These are phyloP conservation scores for Phytophthora citrophthora DNA, from an alignment of 352 stramenopile genomes.

Conservation along the genomic window DNA sequence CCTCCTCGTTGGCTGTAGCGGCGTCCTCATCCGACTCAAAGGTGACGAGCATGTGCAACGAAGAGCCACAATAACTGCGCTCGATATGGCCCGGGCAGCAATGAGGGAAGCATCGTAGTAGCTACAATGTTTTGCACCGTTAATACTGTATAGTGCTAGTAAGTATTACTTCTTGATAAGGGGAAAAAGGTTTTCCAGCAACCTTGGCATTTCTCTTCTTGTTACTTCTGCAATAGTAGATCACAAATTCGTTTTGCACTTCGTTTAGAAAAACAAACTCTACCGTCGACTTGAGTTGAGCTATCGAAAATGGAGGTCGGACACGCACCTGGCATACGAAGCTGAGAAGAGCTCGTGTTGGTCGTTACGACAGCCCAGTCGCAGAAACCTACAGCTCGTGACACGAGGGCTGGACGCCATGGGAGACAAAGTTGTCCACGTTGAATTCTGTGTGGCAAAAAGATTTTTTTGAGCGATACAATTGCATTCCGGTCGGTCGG, in stretches of 20 bases:
- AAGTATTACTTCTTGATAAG: neutral
- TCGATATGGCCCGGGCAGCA: constrained; percentile 40
- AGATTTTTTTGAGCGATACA: too few species aligned
- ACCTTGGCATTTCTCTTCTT: constrained; percentile 28
- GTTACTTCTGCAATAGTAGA: constrained; percentile 16
- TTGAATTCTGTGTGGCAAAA: too few species aligned
- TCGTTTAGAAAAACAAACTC: neutral
- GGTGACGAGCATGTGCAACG: constrained; percentile 29
- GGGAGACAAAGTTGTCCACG: too few species aligned
- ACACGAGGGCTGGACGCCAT: too few species aligned
- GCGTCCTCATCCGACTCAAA: constrained; percentile 8
- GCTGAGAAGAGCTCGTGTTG: neutral
- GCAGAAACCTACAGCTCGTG: too few species aligned
- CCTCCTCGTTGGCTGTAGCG: neutral
- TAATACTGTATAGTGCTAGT: neutral
- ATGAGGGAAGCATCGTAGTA: constrained; percentile 47
- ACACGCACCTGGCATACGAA: constrained; percentile 22
- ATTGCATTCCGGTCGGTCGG: too few species aligned
- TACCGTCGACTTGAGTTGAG: neutral
- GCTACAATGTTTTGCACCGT: neutral
- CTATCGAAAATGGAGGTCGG: neutral
- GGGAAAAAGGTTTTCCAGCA: neutral
- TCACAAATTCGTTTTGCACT: neutral
- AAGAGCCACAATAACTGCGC: constrained; percentile 44
- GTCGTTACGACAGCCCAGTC: too few species aligned